Percentiles rank a stretch among this genome's conserved stretches.
phyloP scores from a whole-genome alignment of 306 rosid species.

The Elaeagnus macrophylla region DNA sequence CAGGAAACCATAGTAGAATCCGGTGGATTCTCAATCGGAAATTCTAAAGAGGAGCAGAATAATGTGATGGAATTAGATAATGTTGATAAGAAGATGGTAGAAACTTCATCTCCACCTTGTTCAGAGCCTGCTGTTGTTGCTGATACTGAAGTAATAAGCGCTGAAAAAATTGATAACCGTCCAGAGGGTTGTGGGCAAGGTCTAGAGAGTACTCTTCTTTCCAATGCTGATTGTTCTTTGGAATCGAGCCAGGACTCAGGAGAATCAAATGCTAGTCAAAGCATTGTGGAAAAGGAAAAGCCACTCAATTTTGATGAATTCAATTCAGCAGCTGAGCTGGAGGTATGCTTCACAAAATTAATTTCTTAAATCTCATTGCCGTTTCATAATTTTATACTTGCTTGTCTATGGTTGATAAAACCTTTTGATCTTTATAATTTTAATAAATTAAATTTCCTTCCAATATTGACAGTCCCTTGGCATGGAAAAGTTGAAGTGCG shows the following conservation, averaged over 20 bases:
- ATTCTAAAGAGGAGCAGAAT: slow-evolving; percentile 11
- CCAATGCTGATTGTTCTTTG: slow-evolving; percentile 33
- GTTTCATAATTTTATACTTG: no score
- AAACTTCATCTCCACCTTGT: slow-evolving; percentile 17
- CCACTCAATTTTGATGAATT: slow-evolving; percentile 51
- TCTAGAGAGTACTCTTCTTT: slow-evolving; percentile 16
- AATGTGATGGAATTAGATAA: slow-evolving; percentile 19
- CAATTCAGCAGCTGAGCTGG: slow-evolving; percentile 68
- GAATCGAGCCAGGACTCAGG: slow-evolving; percentile 28
- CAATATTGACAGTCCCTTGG: slow-evolving; percentile 53
- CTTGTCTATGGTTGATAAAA: no score
- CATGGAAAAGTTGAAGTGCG: slow-evolving; percentile 66
- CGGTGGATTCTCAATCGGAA: slow-evolving; percentile 19
- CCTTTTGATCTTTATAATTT: neutral
- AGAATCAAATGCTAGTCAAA: slow-evolving; percentile 30
- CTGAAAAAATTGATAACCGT: slow-evolving; percentile 21
- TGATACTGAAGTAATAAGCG: slow-evolving; percentile 25
- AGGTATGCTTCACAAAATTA: slow-evolving; percentile 45
- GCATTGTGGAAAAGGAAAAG: slow-evolving; percentile 26
- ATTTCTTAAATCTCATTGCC: slow-evolving; percentile 5
- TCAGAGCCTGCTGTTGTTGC: slow-evolving; percentile 21
- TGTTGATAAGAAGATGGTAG: slow-evolving; percentile 17
- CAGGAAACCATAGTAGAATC: slow-evolving; percentile 30
- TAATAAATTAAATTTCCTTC: neutral
- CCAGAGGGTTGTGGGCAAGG: slow-evolving; percentile 23